Base-by-base conservation (phyloP, 2,329 filamentous ascomycete genomes). In the Beauveria pseudobassiana region DNA sequence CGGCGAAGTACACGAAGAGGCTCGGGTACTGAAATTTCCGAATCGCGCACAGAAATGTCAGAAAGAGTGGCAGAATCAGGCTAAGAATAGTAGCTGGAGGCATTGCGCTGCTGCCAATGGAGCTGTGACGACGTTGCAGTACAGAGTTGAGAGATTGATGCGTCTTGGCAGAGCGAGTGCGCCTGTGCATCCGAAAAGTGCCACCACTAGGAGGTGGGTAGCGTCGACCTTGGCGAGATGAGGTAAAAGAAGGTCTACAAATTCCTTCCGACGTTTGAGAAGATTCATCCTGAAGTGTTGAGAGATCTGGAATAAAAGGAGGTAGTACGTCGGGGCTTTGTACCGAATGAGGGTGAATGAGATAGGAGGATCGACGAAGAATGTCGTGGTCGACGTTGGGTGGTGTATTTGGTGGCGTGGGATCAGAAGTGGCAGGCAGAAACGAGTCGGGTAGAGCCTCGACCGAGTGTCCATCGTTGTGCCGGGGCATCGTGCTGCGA, bases 1-100 rank as follows among this genome's bases (percentile, higher is more conserved):
- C 90, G 80, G 63, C 90, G 82, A 64, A 95, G 79, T 48, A 87
- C 79, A 50, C 87, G 83, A 7, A 83, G 74, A n/a, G 85, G 84
- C 22, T 76, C 75, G 1, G 82, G 79, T 53, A 80, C 71, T 2
- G 78, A 56, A 9, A 65, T 63, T 7, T 78, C 77, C 0, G 79
- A 78, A 5, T 77, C 78, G 6, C 76, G 75, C 24, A 80, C 75
- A 1, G 84, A 87, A 5, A 67, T 72, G 45, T 76, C 81, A 0
- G 84, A 85, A 49, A 78, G 78, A 0, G 80, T 82, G 0, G 79
- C 85, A 5, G 83, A 85, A 68, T 87, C 59, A 88, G 83, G 68
- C 86, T 89, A 56, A 77, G 79, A 8, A 82, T 73, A 0, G 80
- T 83, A 10, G 79, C 79, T 26, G 76, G 78, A 14, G 76, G 77